These are phyloP conservation scores for Cyanodermella asteris DNA, from an alignment of 2,329 filamentous ascomycete genomes.

Conservation along the genomic window DNA sequence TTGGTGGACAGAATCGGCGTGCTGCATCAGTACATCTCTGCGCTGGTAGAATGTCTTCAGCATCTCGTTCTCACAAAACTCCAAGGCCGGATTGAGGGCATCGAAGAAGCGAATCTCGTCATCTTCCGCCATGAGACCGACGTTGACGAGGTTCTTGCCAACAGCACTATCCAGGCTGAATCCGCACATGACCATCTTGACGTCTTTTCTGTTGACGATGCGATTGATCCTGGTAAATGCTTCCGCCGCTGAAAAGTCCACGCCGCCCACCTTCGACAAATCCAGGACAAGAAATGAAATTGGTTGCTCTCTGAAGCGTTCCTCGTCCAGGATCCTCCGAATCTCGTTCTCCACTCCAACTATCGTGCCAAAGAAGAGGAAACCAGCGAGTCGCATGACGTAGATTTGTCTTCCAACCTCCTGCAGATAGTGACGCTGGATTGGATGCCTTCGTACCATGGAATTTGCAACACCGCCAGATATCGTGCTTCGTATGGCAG, in stretches of 20 bases:
- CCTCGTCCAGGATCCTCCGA: constrained; percentile 58
- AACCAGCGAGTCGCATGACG: constrained; percentile 78
- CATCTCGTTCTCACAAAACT: constrained; percentile 86
- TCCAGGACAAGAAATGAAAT: constrained; percentile 77
- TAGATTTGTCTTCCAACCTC: constrained; percentile 74
- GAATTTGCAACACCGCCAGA: constrained; percentile 76
- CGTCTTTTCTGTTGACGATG: constrained; percentile 52
- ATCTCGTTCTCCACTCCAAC: constrained; percentile 85
- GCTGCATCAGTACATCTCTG: constrained; percentile 36
- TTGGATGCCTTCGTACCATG: constrained; percentile 74
- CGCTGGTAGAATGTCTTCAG: constrained; percentile 57
- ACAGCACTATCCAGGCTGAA: constrained; percentile 55
- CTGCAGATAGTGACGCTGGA: constrained; percentile 68
- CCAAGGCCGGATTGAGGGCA: constrained; percentile 77
- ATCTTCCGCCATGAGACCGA: constrained; percentile 56
- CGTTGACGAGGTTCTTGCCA: constrained; percentile 57
- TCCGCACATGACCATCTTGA: constrained; percentile 65
- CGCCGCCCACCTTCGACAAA: constrained; percentile 67
- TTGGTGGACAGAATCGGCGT: constrained; percentile 19
- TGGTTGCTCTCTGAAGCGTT: constrained; percentile 56
- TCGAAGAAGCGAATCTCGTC: constrained; percentile 63
- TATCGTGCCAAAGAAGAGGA: constrained; percentile 96
- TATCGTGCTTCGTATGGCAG: constrained; percentile 76
- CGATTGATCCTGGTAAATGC: constrained; percentile 85
- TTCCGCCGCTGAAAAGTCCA: constrained; percentile 92